Percentiles rank a stretch among this genome's conserved stretches.
These are phyloP conservation scores for Paraglomus occultum DNA, from an alignment of 192 early-diverging fungal species.

Conservation along the genomic window DNA sequence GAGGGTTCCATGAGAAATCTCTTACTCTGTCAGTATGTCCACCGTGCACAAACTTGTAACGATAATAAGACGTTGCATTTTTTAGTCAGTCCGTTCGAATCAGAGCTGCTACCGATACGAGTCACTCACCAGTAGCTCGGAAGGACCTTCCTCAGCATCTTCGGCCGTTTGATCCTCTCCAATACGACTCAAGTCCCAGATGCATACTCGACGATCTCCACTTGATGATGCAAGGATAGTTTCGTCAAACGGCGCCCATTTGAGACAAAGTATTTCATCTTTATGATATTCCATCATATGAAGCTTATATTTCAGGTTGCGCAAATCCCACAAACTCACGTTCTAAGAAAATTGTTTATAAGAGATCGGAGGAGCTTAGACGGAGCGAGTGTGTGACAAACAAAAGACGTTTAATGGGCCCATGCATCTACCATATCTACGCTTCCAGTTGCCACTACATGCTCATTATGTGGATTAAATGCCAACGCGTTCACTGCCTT, in stretches of 20 bases:
- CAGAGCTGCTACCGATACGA: not conserved
- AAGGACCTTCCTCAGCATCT: constrained; percentile 96
- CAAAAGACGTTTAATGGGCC: not conserved
- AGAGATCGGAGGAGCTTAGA: not conserved
- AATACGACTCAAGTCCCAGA: constrained; percentile 95
- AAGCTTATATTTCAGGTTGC: constrained; percentile 81
- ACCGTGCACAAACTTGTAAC: constrained; percentile 87
- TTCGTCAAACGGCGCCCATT: constrained; percentile 92
- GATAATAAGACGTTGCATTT: not conserved
- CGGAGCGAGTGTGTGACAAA: not conserved
- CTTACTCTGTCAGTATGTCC: constrained; percentile 96
- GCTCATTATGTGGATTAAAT: constrained; percentile 90
- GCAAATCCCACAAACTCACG: constrained; percentile 93
- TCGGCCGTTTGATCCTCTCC: constrained; percentile 92
- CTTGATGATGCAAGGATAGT: constrained; percentile 86
- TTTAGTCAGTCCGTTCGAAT: not conserved
- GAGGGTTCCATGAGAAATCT: constrained; percentile 94
- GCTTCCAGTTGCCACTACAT: constrained; percentile 88
- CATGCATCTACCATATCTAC: constrained; percentile 67
- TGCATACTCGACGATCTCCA: constrained; percentile 86
- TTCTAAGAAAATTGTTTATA: constrained; percentile 46
- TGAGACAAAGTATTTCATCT: constrained; percentile 89
- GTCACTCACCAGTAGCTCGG: constrained; percentile 79
- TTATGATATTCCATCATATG: constrained; percentile 88
- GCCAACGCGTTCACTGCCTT: constrained; percentile 94